These are phyloP conservation scores for Opeltia flavorubescens DNA, from an alignment of 495 filamentous ascomycete species.

Conservation along the genomic window DNA sequence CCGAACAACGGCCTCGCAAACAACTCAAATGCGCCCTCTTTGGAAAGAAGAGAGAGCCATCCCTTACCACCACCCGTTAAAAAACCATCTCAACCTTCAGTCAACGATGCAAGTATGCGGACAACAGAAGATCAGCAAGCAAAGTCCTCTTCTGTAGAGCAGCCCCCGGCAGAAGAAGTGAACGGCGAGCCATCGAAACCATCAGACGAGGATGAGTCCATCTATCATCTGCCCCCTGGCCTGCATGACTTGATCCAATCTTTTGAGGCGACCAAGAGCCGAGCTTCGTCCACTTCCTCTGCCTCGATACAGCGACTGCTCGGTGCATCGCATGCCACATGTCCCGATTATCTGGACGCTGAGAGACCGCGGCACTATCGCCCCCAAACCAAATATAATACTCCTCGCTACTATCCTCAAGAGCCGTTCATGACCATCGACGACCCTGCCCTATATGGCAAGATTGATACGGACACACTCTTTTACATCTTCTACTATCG, in stretches of 20 bases:
- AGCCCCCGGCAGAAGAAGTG: constrained; percentile 24
- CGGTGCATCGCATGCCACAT: constrained; percentile 49
- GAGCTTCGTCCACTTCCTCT: constrained; percentile 38
- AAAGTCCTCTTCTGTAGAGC: background rate
- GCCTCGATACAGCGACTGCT: constrained; percentile 60
- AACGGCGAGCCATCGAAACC: constrained; percentile 31
- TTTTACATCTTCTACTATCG: constrained; percentile 99
- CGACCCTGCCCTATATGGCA: constrained; percentile 68
- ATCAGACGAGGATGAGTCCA: constrained; percentile 58
- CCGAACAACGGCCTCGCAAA: constrained; percentile 21
- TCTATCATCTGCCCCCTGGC: constrained; percentile 86
- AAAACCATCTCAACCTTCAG: background rate
- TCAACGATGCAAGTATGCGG: background rate
- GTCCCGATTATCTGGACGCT: constrained; percentile 63
- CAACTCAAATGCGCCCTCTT: constrained; percentile 24
- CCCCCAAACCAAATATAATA: constrained; percentile 64
- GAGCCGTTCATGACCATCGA: constrained; percentile 82
- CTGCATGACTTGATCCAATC: constrained; percentile 82
- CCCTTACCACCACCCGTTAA: background rate
- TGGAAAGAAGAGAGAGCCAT: constrained; percentile 1
- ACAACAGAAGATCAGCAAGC: constrained; percentile 1
- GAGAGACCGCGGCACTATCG: constrained; percentile 73
- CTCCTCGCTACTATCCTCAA: constrained; percentile 77
- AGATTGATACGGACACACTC: constrained; percentile 89
- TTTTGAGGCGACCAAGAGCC: constrained; percentile 69